Evolutionary conservation across 1,139 yeast genomes (phyloP).

Genomic region (Blastobotrys elegans): DNA sequence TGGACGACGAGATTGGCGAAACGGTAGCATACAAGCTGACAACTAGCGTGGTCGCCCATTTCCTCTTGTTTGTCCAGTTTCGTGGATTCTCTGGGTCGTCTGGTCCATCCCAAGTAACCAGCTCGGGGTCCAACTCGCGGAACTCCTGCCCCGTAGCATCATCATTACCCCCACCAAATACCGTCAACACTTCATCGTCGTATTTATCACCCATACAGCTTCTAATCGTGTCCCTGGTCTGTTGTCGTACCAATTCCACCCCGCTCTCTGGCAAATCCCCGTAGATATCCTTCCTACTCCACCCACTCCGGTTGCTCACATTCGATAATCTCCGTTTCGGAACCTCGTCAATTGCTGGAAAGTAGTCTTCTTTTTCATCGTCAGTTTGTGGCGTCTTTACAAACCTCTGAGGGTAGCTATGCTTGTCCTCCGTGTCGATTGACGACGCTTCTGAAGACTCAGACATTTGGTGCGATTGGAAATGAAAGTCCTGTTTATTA

Average conservation of each 20-base stretch:
- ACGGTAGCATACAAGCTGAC: constrained; percentile 51
- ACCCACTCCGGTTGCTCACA: constrained; percentile 1
- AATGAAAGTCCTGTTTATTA: neutral
- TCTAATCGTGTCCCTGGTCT: constrained; percentile 29
- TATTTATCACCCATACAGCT: constrained; percentile 17
- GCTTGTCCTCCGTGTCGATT: neutral
- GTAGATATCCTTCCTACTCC: constrained; percentile 20
- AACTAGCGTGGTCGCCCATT: constrained; percentile 43
- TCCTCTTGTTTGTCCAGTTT: constrained; percentile 47
- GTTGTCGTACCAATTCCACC: constrained; percentile 19
- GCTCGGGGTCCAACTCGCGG: constrained; percentile 51
- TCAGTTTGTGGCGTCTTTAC: neutral
- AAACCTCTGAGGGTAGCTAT: neutral
- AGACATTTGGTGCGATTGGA: neutral
- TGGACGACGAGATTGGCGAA: constrained; percentile 56
- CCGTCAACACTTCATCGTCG: constrained; percentile 17
- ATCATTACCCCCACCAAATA: constrained; percentile 22
- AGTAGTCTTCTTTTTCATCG: neutral
- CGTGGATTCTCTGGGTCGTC: constrained; percentile 58
- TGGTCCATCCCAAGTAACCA: constrained; percentile 61
- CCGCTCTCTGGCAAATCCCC: constrained; percentile 22
- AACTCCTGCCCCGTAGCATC: constrained; percentile 36
- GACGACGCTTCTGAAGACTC: neutral
- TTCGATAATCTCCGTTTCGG: neutral
- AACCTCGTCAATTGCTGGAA: neutral